phyloP scores from a whole-genome alignment of 345 rosid genomes.

The Iberis pinnata region DNA sequence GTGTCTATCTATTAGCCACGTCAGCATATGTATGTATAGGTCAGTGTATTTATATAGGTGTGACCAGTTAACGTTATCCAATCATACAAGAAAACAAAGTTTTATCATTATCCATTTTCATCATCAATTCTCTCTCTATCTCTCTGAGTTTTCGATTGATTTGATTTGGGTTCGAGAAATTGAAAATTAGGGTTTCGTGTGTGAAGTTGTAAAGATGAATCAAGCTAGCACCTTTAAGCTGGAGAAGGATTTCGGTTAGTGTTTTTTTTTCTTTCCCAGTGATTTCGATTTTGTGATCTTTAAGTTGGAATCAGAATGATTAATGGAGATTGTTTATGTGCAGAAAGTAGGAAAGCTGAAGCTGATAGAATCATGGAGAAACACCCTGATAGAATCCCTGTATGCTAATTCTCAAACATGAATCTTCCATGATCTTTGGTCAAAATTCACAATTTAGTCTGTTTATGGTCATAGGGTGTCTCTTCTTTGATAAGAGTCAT shows the following conservation, averaged over 20 bases:
- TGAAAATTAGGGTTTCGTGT: no score
- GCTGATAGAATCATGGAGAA: no score
- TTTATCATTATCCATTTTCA: conserved; percentile 15
- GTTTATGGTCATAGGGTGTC: no score
- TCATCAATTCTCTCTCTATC: conserved; percentile 4
- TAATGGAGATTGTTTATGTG: no score
- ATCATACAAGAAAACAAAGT: conserved; percentile 14
- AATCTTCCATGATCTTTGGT: no score
- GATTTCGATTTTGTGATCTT: background rate
- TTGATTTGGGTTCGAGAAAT: no score
- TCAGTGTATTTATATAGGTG: no score
- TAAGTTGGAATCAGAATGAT: background rate
- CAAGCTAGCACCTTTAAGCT: conserved; percentile 54
- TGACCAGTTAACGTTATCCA: conserved; percentile 29
- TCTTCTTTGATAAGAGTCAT: no score
- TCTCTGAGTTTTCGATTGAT: conserved; percentile 16
- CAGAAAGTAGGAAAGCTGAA: no score
- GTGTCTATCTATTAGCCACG: conserved; percentile 9
- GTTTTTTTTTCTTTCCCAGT: background rate
- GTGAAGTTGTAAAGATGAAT: conserved; percentile 44
- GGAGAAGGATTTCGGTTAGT: conserved; percentile 58
- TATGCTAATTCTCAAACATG: no score
- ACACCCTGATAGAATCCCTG: no score
- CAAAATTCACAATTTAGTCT: no score
- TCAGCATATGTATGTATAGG: background rate